These are phyloP conservation scores for Psilocybe azurescens DNA, from an alignment of 768 basidiomycete genomes.

Conservation along the genomic window DNA sequence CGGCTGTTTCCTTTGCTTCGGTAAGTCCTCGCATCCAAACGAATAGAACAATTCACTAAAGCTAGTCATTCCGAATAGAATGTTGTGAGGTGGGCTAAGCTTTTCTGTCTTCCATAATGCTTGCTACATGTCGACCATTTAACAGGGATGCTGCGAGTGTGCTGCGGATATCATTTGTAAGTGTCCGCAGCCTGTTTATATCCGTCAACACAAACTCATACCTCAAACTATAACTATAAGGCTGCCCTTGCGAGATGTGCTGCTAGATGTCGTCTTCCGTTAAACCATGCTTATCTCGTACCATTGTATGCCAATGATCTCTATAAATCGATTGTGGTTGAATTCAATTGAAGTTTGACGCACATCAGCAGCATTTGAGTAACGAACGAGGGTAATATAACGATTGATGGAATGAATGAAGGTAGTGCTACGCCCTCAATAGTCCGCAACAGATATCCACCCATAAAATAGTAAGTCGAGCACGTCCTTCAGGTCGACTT, in stretches of 20 bases:
- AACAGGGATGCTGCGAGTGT: slow-evolving; percentile 74
- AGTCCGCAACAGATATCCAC: too few species aligned
- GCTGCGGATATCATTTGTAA: slow-evolving; percentile 72
- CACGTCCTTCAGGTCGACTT: too few species aligned
- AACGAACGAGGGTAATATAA: background rate
- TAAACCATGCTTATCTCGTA: background rate
- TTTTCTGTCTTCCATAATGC: background rate
- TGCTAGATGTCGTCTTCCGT: slow-evolving; percentile 45
- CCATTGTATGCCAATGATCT: background rate
- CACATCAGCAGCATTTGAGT: too few species aligned
- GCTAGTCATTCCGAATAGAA: slow-evolving; percentile 42
- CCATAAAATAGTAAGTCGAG: background rate
- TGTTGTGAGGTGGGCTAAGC: slow-evolving; percentile 65
- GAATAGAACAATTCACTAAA: background rate
- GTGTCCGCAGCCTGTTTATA: slow-evolving; percentile 26
- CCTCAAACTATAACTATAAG: slow-evolving; percentile 36
- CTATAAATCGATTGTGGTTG: background rate
- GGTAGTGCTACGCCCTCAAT: too few species aligned
- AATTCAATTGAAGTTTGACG: background rate
- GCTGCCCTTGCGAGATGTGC: slow-evolving; percentile 83
- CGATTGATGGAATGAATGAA: background rate
- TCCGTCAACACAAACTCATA: background rate
- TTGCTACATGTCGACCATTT: slow-evolving; percentile 8
- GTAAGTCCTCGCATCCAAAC: slow-evolving; percentile 40
- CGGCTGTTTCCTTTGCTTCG: slow-evolving; percentile 77